phyloP scores from a whole-genome alignment of 108 stramenopile species.

The Nannochloropsis granulata region DNA sequence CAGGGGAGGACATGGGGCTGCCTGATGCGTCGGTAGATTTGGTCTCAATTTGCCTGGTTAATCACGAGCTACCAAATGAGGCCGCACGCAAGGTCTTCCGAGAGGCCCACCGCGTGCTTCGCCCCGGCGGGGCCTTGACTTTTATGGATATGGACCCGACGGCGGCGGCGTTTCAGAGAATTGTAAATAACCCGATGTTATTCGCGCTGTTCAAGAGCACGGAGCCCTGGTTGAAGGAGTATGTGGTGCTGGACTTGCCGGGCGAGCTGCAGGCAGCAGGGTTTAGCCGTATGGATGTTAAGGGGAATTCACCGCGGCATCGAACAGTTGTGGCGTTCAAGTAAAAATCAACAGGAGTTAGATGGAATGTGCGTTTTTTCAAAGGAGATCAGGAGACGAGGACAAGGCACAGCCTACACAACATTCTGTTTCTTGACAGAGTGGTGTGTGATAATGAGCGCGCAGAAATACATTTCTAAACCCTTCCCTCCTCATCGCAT shows the following conservation, averaged over 20 bases:
- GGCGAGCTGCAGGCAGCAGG: constrained; percentile 15
- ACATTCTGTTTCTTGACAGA: too few relatives aligned
- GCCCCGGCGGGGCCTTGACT: constrained; percentile 23
- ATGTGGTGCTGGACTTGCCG: constrained; percentile 19
- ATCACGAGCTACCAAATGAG: constrained; percentile 1
- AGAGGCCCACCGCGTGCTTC: constrained; percentile 18
- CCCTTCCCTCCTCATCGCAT: too few relatives aligned
- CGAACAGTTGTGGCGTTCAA: constrained; percentile 20
- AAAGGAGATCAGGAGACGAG: too few relatives aligned
- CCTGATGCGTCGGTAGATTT: constrained; percentile 23
- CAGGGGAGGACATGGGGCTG: constrained; percentile 31
- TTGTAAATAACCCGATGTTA: constrained; percentile 18
- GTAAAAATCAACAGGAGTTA: neutral
- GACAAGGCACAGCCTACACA: too few relatives aligned
- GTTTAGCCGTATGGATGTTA: constrained; percentile 1
- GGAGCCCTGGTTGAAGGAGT: constrained; percentile 1
- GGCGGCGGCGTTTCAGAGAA: constrained; percentile 9
- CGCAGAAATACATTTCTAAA: too few relatives aligned
- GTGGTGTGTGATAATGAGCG: too few relatives aligned
- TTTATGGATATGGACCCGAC: constrained; percentile 35
- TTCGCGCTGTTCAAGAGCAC: constrained; percentile 18
- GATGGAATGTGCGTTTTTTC: too few relatives aligned
- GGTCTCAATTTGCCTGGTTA: constrained; percentile 29
- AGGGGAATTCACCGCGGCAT: constrained; percentile 19
- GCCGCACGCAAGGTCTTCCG: constrained; percentile 7